Evolutionary conservation across 179 eudicot genomes (phyloP).

Genomic region (Silene coronaria): DNA sequence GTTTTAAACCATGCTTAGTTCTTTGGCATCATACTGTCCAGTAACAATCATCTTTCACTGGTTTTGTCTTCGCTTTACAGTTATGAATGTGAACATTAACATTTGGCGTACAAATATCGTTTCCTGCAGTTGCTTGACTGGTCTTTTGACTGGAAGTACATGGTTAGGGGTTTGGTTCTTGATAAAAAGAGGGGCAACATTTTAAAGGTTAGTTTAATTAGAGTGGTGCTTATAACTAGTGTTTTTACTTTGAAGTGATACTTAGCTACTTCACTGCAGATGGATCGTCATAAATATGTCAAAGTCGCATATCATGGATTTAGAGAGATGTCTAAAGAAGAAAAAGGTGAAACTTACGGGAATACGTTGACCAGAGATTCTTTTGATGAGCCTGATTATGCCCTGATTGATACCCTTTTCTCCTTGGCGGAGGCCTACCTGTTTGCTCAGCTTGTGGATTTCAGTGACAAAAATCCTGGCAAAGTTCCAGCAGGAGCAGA

Average conservation of each 20-base stretch:
- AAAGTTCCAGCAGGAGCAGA: slow-evolving; percentile 61
- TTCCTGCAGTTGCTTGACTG: slow-evolving; percentile 66
- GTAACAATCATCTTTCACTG: neutral
- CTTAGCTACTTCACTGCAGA: slow-evolving; percentile 39
- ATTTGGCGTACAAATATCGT: slow-evolving; percentile 16
- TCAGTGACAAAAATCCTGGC: slow-evolving; percentile 75
- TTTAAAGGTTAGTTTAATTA: slow-evolving; percentile 55
- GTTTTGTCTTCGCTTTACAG: neutral
- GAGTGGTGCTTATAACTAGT: neutral
- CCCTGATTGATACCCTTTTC: slow-evolving; percentile 90
- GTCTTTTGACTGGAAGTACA: slow-evolving; percentile 93
- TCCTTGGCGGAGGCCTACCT: slow-evolving; percentile 95
- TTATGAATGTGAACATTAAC: slow-evolving; percentile 13
- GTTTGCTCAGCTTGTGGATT: slow-evolving; percentile 97
- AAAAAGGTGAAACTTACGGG: slow-evolving; percentile 77
- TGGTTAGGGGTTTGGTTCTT: slow-evolving; percentile 96
- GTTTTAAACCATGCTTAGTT: neutral
- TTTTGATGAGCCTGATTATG: slow-evolving; percentile 97
- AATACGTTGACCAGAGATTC: slow-evolving; percentile 73
- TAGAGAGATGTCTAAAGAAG: slow-evolving; percentile 71
- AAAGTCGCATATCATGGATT: slow-evolving; percentile 99
- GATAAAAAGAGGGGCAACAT: slow-evolving; percentile 97
- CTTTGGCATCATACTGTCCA: neutral
- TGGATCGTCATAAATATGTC: slow-evolving; percentile 97
- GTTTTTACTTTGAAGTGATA: slow-evolving; percentile 4